These are phyloP conservation scores for Trapa bicornis DNA, from an alignment of 345 rosid species.

Conservation along the genomic window DNA sequence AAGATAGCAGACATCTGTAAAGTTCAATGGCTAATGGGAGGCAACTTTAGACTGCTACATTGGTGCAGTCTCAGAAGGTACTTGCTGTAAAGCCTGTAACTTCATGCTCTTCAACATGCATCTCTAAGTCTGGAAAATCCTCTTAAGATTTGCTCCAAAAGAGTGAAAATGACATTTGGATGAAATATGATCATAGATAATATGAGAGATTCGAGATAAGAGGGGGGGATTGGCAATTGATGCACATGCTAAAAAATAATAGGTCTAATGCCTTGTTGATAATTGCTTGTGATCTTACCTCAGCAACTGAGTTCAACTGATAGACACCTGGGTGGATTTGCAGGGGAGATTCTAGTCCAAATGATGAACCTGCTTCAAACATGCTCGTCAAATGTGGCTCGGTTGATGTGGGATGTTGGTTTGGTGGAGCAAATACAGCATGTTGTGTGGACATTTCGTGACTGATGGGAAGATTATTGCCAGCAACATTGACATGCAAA, in stretches of 20 bases:
- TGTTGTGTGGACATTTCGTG: slow-evolving; percentile 25
- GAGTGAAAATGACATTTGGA: not conserved
- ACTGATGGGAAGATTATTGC: slow-evolving; percentile 19
- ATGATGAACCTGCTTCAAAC: slow-evolving; percentile 31
- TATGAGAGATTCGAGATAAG: not conserved
- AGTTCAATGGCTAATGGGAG: not conserved
- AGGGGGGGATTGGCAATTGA: too few species aligned
- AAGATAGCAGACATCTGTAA: not conserved
- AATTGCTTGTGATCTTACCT: slow-evolving; percentile 24
- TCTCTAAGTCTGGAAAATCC: not conserved
- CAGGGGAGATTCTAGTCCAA: slow-evolving; percentile 43
- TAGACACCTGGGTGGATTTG: slow-evolving; percentile 39
- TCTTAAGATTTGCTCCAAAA: not conserved
- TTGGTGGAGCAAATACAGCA: slow-evolving; percentile 21
- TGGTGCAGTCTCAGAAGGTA: slow-evolving; percentile 13
- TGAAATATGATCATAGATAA: slow-evolving; percentile 6
- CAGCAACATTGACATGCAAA: slow-evolving; percentile 14
- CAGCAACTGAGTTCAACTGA: slow-evolving; percentile 24
- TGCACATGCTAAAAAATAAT: not conserved
- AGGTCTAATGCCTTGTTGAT: not conserved
- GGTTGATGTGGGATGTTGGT: slow-evolving; percentile 23
- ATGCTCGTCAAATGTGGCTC: slow-evolving; percentile 25
- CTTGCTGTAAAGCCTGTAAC: not conserved
- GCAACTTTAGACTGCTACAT: not conserved
- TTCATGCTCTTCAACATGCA: not conserved